Percentiles rank a stretch among this genome's conserved stretches.
Conservation (phyloP, 208 protist genomes). For the Acanthamoeba triangularis region DNA sequence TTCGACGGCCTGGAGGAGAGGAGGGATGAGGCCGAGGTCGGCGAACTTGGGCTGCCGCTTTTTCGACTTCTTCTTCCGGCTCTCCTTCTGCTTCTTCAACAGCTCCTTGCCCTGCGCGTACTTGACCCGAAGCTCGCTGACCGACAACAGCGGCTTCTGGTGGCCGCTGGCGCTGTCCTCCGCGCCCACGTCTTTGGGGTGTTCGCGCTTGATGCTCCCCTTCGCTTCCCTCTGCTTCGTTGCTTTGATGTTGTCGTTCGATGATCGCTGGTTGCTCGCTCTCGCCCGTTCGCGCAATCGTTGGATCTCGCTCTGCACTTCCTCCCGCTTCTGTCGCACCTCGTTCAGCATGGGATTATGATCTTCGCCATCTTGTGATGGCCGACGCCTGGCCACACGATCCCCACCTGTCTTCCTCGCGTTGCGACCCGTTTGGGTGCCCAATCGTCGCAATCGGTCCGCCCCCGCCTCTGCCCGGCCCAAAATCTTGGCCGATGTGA, state of each 20-base stretch:
- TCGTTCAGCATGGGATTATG: neutral
- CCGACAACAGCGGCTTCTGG: neutral
- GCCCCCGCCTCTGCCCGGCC: neutral
- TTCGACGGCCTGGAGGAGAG: constrained; percentile 1
- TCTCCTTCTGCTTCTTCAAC: neutral
- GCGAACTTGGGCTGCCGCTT: neutral
- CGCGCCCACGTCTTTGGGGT: neutral
- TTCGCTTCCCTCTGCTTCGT: neutral
- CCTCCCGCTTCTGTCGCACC: neutral
- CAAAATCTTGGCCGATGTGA: neutral
- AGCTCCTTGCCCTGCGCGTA: neutral
- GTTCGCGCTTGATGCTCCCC: neutral
- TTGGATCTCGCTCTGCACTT: neutral
- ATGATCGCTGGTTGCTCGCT: neutral
- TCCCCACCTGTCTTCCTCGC: neutral
- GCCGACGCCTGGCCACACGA: neutral
- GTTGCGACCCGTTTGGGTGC: neutral
- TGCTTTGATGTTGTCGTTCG: neutral
- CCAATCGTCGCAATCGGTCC: neutral
- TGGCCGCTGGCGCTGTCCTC: neutral
- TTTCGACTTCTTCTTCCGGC: neutral
- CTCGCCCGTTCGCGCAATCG: neutral
- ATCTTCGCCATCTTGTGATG: neutral
- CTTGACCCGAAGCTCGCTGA: neutral
- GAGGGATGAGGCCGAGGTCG: neutral